Evolutionary conservation across 768 basidiomycete genomes (phyloP), one percentile per base, ranked within the genome.

Genomic region (Auricularia sp.): DNA sequence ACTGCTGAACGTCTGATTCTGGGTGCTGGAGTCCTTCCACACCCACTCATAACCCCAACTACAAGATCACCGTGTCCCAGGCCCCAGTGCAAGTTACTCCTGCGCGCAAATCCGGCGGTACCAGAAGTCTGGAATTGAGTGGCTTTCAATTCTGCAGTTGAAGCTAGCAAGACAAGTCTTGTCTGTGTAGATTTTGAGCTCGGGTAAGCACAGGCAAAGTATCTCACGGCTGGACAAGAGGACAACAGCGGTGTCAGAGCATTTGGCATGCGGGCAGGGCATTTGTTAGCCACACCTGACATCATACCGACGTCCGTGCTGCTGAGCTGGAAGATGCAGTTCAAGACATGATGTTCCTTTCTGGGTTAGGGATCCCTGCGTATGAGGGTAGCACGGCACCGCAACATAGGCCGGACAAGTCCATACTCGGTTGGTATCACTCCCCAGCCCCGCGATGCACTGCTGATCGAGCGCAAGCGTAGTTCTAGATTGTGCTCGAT

Each of bases 401-500:
- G 93, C 59, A 93, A 92, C 12, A 85, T 91, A 68, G 93, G 93
- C 36, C 95, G 93, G 93, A 87, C 88, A 67, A 87, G 93, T 70
- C 90, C 88, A 71, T 83, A 90, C 71, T 84, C 87, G 65, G 95
- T 95, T 79, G 94, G 93, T 94, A 62, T 95, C 93, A 74, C 88
- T 97, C 73, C 96, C 93, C 0, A 94, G 92, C 18, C 96, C 71
- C 85, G 90, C 44, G 93, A 97, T 72, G 87, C 91, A 62, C 86
- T 91, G 70, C 88, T 94, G 18, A 93, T 96, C 79, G 91, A 91
- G 74, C 86, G 94, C 53, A 95, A 93, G 79, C 84, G 61, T 96
- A 93, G 94, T 92, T 93, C 72, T 97, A 97, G 70, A 91, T 97
- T 88, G 86, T 97, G 63, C 84, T 97, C 4, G 93, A 97, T 72